Base-by-base conservation (phyloP, 192 early-diverging fungal genomes). In the Gaertneriomyces semiglobifer region DNA sequence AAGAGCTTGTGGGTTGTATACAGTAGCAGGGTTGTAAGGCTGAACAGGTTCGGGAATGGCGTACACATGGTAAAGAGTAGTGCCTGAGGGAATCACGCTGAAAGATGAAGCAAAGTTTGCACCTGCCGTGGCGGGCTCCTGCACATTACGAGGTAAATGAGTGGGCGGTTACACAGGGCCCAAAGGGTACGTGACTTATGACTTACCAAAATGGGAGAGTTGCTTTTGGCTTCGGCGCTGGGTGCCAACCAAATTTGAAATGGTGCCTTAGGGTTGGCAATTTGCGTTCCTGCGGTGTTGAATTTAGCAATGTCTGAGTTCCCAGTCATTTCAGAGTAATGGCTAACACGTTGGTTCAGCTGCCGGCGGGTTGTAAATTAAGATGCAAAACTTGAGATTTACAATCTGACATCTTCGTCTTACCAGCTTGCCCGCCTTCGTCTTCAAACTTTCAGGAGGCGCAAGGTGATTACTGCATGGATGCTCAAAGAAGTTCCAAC, bases 321-420 rank as follows among this genome's bases (percentile, higher is more conserved):
- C 16, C 60, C 60, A 33, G 60, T 62, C 60, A 62, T 62, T 44
- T 62, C 60, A 16, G 60, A 62, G 41, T 16, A 62, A 25, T 50
- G 4, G 39, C 60, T 62, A 14, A 62, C 60, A 11, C 60, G 20
- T 11, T 62, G 60, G 60, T 62, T 62, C 38, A 62, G 6, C 57
- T 58, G 33, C 57, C 3, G n/a, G 57, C 14, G 57, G 18, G 33
- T 47, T n/a, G 14, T 39, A 38, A 20, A 58, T 58, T 14, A 58
- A 38, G 14, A 6, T 8, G 8, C n/a, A n/a, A 0, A 19, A 4
- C 4, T 40, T 3, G 33, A 4, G 18, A 5, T 20, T 58, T 6
- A 20, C 18, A n/a, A 33, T 5, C 19, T 6, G 57, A 38, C 57
- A 58, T 5, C 5, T 50, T 58, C 5, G 12, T 5, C 57, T 4